Evolutionary conservation across 2,329 filamentous ascomycete genomes (phyloP).

Genomic region (Aureobasidium zeae): DNA sequence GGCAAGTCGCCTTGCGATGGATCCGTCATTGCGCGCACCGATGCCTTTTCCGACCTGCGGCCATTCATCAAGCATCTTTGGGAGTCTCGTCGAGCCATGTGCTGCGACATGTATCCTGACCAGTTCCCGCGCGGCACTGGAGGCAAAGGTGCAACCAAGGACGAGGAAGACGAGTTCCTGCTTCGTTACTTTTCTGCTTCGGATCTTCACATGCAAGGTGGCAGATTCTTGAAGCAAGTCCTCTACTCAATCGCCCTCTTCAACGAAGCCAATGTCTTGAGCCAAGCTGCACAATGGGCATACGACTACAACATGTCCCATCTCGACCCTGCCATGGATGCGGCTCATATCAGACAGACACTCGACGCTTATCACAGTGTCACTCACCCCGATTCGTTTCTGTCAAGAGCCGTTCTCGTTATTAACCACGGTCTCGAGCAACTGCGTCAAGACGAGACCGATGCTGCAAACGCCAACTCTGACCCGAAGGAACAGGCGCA

Average conservation of each 20-base stretch:
- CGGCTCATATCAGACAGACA: slow-evolving; percentile 19
- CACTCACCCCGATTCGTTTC: slow-evolving; percentile 17
- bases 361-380: slow-evolving; percentile 19
- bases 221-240: slow-evolving; percentile 29
- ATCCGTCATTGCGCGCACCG: slow-evolving; percentile 24
- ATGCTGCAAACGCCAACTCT: no score
- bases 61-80: slow-evolving; percentile 25
- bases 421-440: slow-evolving; percentile 16
- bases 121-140: slow-evolving; percentile 24
- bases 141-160: slow-evolving; percentile 17
- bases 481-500: no score
- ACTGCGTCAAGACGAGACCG: no score
- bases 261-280: slow-evolving; percentile 24
- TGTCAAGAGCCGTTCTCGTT: slow-evolving; percentile 14
- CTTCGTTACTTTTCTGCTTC: slow-evolving; percentile 22
- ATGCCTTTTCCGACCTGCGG: slow-evolving; percentile 24
- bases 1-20: not conserved
- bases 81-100: slow-evolving; percentile 21
- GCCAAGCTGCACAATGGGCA: slow-evolving; percentile 21
- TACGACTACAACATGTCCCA: slow-evolving; percentile 20
- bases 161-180: slow-evolving; percentile 27
- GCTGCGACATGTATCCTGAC: slow-evolving; percentile 25
- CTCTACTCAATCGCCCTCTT: slow-evolving; percentile 26
- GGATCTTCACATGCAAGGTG: slow-evolving; percentile 25
- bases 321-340: slow-evolving; percentile 20